phyloP scores from a whole-genome alignment of 2,329 filamentous ascomycete species.

The Trichoderma asperellum region DNA sequence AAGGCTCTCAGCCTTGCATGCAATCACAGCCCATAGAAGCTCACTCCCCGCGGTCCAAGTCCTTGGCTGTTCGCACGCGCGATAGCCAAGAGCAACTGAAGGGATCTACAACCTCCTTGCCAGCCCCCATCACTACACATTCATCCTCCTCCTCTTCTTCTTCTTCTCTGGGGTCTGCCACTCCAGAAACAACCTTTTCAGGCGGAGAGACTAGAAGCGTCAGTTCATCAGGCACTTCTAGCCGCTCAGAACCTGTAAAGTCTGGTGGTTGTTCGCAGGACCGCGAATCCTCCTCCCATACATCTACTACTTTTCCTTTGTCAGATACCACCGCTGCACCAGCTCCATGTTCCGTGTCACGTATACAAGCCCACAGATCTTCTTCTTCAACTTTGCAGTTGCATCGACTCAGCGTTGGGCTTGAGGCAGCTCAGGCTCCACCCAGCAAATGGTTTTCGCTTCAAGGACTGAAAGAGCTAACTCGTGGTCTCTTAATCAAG shows the following conservation, averaged over 20 bases:
- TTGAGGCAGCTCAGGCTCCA: constrained; percentile 42
- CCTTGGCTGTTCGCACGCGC: constrained; percentile 22
- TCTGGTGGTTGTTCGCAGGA: constrained; percentile 10
- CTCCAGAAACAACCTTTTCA: constrained; percentile 37
- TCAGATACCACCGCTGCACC: constrained; percentile 9
- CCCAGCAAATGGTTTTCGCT: constrained; percentile 63
- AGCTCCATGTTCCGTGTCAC: constrained; percentile 17
- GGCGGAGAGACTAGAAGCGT: constrained; percentile 34
- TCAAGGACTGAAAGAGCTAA: constrained; percentile 83
- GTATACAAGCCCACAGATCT: constrained; percentile 30
- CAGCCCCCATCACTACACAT: constrained; percentile 56
- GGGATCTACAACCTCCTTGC: constrained; percentile 48
- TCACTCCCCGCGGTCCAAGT: constrained; percentile 20
- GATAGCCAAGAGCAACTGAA: constrained; percentile 22
- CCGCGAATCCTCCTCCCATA: constrained; percentile 18
- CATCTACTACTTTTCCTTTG: background rate
- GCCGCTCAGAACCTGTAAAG: constrained; percentile 25
- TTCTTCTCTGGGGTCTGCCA: constrained; percentile 41
- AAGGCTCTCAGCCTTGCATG: constrained; percentile 36
- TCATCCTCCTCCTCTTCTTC: constrained; percentile 47
- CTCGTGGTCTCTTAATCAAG: constrained; percentile 74
- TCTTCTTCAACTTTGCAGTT: constrained; percentile 44
- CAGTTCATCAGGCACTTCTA: constrained; percentile 32
- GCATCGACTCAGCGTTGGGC: constrained; percentile 51
- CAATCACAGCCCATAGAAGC: constrained; percentile 29